Evolutionary conservation across 441 rosid species (phyloP).

Genomic region (Euphorbia schlechtendalii): DNA sequence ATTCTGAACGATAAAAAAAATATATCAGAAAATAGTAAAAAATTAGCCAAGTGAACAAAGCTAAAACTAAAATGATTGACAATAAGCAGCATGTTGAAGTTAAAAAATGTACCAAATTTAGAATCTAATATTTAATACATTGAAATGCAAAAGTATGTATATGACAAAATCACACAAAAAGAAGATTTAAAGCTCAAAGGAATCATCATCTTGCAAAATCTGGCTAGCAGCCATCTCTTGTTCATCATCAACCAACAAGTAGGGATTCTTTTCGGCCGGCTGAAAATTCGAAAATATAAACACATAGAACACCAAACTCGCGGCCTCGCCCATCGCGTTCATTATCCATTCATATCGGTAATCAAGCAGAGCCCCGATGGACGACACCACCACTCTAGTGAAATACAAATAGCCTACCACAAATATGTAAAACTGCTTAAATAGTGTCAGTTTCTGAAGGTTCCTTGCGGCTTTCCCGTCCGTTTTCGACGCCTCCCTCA

Average conservation of each 20-base stretch:
- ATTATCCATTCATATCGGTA: constrained; percentile 42
- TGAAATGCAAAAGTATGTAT: no score
- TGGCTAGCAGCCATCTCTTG: constrained; percentile 35
- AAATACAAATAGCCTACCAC: constrained; percentile 45
- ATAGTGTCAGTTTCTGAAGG: constrained; percentile 44
- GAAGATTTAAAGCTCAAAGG: constrained; percentile 28
- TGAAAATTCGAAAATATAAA: constrained; percentile 45
- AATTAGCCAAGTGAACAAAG: not conserved
- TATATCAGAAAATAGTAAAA: no score
- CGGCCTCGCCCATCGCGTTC: constrained; percentile 34
- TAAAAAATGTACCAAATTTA: no score
- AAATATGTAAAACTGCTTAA: constrained; percentile 47
- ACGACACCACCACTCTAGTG: constrained; percentile 40
- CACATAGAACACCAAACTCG: constrained; percentile 43
- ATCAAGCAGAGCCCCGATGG: constrained; percentile 28
- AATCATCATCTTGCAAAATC: constrained; percentile 33
- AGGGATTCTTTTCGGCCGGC: constrained; percentile 49
- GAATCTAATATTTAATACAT: no score
- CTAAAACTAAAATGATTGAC: not conserved
- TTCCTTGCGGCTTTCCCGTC: constrained; percentile 51
- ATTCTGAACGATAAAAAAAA: no score
- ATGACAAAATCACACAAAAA: not conserved
- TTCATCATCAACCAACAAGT: constrained; percentile 39
- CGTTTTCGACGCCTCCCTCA: constrained; percentile 40
- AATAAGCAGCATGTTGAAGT: not conserved